Conservation (phyloP, 306 rosid genomes). For the Biancaea sappan region DNA sequence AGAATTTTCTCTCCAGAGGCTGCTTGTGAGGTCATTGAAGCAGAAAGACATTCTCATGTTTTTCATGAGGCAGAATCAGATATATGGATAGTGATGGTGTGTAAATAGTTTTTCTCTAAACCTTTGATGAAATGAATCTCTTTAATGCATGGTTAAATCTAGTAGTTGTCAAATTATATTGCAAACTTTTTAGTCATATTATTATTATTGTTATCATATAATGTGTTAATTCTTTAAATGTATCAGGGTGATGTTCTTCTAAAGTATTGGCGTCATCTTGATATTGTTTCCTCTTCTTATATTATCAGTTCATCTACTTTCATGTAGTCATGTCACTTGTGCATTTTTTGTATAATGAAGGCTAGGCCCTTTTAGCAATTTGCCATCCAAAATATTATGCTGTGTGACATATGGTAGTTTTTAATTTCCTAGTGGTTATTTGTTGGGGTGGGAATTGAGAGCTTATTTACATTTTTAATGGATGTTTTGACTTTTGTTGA, state of each 20-base stretch:
- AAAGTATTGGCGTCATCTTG: neutral
- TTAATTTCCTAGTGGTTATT: neutral
- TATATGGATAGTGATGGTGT: slow-evolving; percentile 94
- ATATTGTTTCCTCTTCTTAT: neutral
- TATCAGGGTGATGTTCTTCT: neutral
- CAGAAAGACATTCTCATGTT: slow-evolving; percentile 81
- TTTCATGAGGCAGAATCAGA: slow-evolving; percentile 87
- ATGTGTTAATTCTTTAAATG: neutral
- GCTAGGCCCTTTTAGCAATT: neutral
- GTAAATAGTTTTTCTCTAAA: neutral
- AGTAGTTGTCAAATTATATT: neutral
- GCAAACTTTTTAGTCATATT: neutral
- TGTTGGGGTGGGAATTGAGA: neutral
- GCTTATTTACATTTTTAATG: neutral
- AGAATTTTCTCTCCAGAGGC: slow-evolving; percentile 94
- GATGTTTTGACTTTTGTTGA: neutral
- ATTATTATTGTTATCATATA: neutral
- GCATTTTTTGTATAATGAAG: neutral
- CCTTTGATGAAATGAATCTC: neutral
- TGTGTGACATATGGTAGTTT: neutral
- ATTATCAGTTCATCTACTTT: neutral
- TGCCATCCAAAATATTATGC: neutral
- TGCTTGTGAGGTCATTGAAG: slow-evolving; percentile 88
- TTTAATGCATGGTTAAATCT: neutral
- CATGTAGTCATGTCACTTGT: neutral